These are phyloP conservation scores for Thelonectria discophora DNA, from an alignment of 2,329 filamentous ascomycete species.

Conservation along the genomic window DNA sequence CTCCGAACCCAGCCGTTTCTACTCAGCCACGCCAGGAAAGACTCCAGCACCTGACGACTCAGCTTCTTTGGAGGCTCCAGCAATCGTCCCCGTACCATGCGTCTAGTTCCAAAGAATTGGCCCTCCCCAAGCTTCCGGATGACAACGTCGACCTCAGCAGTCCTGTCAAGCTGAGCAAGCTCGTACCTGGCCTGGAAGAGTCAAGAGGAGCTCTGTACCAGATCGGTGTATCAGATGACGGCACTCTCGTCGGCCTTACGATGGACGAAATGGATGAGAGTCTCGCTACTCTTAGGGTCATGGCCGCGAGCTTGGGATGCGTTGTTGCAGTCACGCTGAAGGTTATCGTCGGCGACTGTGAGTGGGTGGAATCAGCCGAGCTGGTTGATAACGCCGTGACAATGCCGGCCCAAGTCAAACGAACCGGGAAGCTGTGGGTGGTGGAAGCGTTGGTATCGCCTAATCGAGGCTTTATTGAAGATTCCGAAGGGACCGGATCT, in stretches of 20 bases:
- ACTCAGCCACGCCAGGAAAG: slow-evolving; percentile 81
- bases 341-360: slow-evolving; percentile 85
- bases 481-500: slow-evolving; percentile 10
- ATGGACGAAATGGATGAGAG: slow-evolving; percentile 94
- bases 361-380: slow-evolving; percentile 66
- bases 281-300: slow-evolving; percentile 81
- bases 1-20: slow-evolving; percentile 55
- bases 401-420: slow-evolving; percentile 34
- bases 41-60: slow-evolving; percentile 90
- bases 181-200: slow-evolving; percentile 85
- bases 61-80: slow-evolving; percentile 92
- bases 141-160: slow-evolving; percentile 58
- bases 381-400: slow-evolving; percentile 42
- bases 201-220: slow-evolving; percentile 94
- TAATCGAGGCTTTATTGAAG: slow-evolving; percentile 58
- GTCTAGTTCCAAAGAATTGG: slow-evolving; percentile 76
- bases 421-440: slow-evolving; percentile 75
- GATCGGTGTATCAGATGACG: slow-evolving; percentile 95
- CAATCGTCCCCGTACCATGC: slow-evolving; percentile 94
- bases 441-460: slow-evolving; percentile 91
- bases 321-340: slow-evolving; percentile 81
- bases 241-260: slow-evolving; percentile 85
- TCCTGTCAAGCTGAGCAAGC: slow-evolving; percentile 61
- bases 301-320: slow-evolving; percentile 93
- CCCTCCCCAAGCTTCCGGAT: slow-evolving; percentile 79